Evolutionary conservation across 768 basidiomycete species (phyloP), one percentile per base, ranked within the genome.

Genomic region (Auricularia sp.): DNA sequence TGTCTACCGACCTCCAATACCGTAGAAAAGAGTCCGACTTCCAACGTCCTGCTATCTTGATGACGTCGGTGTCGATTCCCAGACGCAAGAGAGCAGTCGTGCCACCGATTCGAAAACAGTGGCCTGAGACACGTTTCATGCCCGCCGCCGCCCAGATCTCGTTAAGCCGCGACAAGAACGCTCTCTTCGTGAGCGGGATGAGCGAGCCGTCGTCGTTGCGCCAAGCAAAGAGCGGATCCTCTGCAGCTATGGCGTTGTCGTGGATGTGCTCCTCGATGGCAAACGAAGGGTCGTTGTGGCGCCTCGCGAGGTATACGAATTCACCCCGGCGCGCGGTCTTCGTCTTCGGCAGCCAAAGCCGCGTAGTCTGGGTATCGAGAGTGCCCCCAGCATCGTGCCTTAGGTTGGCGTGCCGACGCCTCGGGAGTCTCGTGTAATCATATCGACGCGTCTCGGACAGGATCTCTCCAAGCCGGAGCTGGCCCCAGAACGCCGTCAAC

Each of bases 91-190:
- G 76, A 63, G 72, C 76, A 0, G 76, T 75, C 0, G 79, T 76
- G 1, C 78, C 78, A 0, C 79, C 78, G 23, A 80, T 81, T 1
- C 76, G 70, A 67, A 81, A 81, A 6, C 75, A 79, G 67, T 80
- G 78, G 0, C 79, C 75, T 59, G 77, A 78, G 5, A 74, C 18
- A 0, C 68, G 76, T 0, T 75, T 77, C 62, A 67, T 75, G 7
- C 76, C 74, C 0, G 21, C 36, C 0, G 70, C 65, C 0, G 23
- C 8, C 0, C 76, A 65, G 16, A 76, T 74, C 1, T n/a, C 5
- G 61, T 79, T 79, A 62, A 78, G 74, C 1, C 70, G 60, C 0
- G 42, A n/a, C 0, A 79, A 53, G 0, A 76, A 74, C 6, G 64
- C 47, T 0, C 59, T 14, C 47, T 71, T 72, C 6, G 73, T 69